Conservation (phyloP, 805 yeast genomes). For the Candida maltosa region DNA sequence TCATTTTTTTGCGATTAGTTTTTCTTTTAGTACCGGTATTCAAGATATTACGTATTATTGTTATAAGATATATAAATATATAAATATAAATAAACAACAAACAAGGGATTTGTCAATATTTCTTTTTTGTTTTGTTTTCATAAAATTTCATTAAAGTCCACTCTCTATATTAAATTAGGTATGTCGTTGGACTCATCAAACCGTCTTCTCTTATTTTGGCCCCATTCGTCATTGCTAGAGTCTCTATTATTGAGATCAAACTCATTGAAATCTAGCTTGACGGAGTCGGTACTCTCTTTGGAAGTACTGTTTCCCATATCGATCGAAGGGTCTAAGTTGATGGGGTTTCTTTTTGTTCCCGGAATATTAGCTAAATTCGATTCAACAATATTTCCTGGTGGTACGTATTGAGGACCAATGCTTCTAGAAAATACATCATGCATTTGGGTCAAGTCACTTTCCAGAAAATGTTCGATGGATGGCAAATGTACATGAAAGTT, state of each 20-base stretch:
- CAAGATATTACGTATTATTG: no score
- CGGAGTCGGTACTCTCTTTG: no score
- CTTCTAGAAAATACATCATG: conserved; percentile 6
- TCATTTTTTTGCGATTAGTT: neutral
- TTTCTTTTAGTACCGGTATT: no score
- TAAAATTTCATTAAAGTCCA: no score
- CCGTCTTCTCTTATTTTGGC: conserved; percentile 1
- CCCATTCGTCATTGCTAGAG: neutral
- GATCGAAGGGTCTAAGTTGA: neutral
- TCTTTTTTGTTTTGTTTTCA: no score
- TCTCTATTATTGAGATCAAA: neutral
- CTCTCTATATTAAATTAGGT: no score
- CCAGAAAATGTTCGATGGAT: conserved; percentile 19
- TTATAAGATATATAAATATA: no score
- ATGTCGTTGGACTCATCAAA: no score
- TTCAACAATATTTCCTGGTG: neutral
- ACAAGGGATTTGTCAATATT: no score
- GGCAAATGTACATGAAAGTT: conserved; percentile 38
- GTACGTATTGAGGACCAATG: no score
- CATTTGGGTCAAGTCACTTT: conserved; percentile 4
- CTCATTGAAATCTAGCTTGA: conserved; percentile 1
- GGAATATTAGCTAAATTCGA: conserved; percentile 4
- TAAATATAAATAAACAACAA: no score
- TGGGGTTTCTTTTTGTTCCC: conserved; percentile 1
- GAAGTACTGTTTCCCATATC: neutral